Base-by-base conservation (phyloP, 805 yeast species). In the Wickerhamomyces canadensis region DNA sequence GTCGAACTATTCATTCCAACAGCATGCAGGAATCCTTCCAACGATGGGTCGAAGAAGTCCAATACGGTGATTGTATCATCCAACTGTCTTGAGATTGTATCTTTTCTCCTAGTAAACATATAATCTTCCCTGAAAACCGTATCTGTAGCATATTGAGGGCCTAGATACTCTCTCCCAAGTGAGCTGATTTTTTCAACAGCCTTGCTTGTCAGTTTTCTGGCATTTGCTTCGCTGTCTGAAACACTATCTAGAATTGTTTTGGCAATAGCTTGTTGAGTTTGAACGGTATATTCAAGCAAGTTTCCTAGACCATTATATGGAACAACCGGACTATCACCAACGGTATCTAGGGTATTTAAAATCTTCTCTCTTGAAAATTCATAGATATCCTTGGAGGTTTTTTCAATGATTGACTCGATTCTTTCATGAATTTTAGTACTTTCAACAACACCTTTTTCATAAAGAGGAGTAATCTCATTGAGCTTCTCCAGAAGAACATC, bases 41-140 rank as follows among this genome's bases (percentile, higher is more conserved):
- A 56, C 0, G 83, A 71, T 5, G 95, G 85, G 47, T 89, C 95
- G 52, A 89, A 67, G 48, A 88, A 79, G 61, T 93, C 97, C n/a
- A 67, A 37, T 5, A 84, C 28, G 11, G 81, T 76, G 18, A 91
- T 68, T 16, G 74, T 70, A 19, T 76, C 76, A 33, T 74, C 68
- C 19, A 89, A 65, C 27, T 72, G 68, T 44, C 80, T 74, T 25
- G 74, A 67, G 24, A 79, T 60, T 5, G 70, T 58, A 51, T 93
- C 96, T 27, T 70, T 74, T 40, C 71, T 70, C 47, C 87, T 77
- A 2, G 87, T 76, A 52, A 88, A 91, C 98, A 93, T 93, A 27
- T 83, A 71, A 21, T 77, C 79, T 9, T 83, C 72, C 40, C 81
- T 73, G 57, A 86, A 86, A 8, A 69, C 70, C 36, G 78, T 74